Conservation (phyloP, 208 protist species). For the Acanthamoeba polyphaga region DNA sequence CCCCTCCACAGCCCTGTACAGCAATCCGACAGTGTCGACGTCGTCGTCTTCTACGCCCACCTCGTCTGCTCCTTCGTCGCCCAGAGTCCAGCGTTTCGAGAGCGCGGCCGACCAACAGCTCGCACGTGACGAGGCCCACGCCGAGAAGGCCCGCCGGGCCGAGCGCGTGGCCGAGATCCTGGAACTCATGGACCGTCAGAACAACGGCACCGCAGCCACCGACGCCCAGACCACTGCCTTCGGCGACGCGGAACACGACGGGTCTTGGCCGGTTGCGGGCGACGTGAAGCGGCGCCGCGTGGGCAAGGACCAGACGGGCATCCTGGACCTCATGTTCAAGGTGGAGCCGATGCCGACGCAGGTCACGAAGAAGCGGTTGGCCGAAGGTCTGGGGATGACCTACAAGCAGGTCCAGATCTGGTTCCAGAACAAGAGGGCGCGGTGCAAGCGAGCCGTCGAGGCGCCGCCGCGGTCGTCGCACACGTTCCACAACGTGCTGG, state of each 20-base stretch:
- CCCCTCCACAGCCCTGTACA: background rate
- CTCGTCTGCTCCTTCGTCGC: background rate
- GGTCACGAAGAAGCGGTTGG: slow-evolving; percentile 71
- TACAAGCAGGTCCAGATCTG: slow-evolving; percentile 81
- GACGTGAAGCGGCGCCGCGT: slow-evolving; percentile 48
- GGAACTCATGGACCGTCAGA: slow-evolving; percentile 1
- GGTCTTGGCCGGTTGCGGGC: background rate
- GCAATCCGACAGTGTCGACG: background rate
- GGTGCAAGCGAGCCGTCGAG: slow-evolving; percentile 73
- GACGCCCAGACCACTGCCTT: background rate
- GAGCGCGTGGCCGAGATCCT: slow-evolving; percentile 4
- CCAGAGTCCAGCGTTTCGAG: background rate
- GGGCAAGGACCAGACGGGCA: slow-evolving; percentile 77
- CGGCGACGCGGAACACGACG: background rate
- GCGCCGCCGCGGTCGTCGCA: background rate
- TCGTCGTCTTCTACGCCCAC: background rate
- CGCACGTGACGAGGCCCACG: background rate
- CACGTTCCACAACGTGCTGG: slow-evolving; percentile 51
- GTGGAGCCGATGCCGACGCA: slow-evolving; percentile 80
- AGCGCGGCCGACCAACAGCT: background rate
- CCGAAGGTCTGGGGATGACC: slow-evolving; percentile 82
- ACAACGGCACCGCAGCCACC: background rate
- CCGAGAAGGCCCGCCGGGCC: background rate
- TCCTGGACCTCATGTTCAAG: slow-evolving; percentile 82
- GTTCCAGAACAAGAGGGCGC: slow-evolving; percentile 85